Base-by-base conservation (phyloP, 2,329 filamentous ascomycete genomes). In the Fusarium sarcochroum region DNA sequence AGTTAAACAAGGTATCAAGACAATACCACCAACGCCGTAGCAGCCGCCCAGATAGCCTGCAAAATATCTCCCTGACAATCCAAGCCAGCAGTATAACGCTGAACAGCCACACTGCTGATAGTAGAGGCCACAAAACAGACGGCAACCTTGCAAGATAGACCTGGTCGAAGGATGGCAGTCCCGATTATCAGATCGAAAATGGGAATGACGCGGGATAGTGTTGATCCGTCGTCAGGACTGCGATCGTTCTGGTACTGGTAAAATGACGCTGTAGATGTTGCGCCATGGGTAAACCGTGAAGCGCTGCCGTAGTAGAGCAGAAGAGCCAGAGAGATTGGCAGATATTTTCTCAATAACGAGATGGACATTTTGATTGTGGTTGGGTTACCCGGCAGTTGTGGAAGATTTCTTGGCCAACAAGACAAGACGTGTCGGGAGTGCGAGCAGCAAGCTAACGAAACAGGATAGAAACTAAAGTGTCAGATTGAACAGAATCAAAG, bases 281-380 rank as follows among this genome's bases (percentile, higher is more conserved):
- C 44, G 0, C 66, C 67, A 3, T 70, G 67, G 1, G 49, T 54
- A 7, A 69, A 67, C 5, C 67, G 42, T 9, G 67, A 69, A 3
- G 66, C 67, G 14, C 62, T 63, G n/a, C 67, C 67, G 14, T 70
- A 69, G 17, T 67, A 70, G 4, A 69, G 53, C 2, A 69, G 38
- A 0, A 66, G 11, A 2, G 58, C 52, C 0, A 69, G 18, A 1
- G 66, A 67, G 25, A 70, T 45, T 2, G 67, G 66, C 0, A 69
- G 47, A 8, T 49, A 57, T 2, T 14, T 46, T 32, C 60, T 67
- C 2, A 69, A 32, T 0, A 47, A 1, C 0, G 37, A 0, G 5
- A 51, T 9, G 3, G 38, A 30, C 62, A 69, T 69, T 6, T 15
- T 40, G n/a, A 20, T 15, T 6, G 13, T 14, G 20, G 1, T 35